phyloP scores from a whole-genome alignment of 116 monocot species.

The Phalaenopsis hybrid region DNA sequence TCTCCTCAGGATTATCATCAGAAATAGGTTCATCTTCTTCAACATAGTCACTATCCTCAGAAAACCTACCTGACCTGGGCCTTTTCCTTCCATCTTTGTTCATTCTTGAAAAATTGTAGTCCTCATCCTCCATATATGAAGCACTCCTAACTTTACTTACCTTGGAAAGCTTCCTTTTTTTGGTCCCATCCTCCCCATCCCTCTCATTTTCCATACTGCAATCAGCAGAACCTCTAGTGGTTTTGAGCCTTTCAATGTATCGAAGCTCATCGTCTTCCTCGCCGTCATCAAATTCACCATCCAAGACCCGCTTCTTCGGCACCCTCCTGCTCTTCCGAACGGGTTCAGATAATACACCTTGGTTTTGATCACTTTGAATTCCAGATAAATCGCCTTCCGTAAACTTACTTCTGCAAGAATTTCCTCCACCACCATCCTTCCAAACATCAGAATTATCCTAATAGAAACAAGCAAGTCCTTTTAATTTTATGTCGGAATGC shows the following conservation, averaged over 20 bases:
- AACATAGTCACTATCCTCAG: conserved; percentile 16
- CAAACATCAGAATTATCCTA: conserved; percentile 41
- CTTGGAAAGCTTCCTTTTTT: conserved; percentile 23
- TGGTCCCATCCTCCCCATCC: conserved; percentile 20
- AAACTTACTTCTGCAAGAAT: conserved; percentile 7
- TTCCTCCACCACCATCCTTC: conserved; percentile 26
- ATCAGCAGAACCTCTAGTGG: conserved; percentile 19
- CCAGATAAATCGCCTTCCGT: conserved; percentile 6
- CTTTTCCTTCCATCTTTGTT: conserved; percentile 19
- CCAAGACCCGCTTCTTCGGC: conserved; percentile 51
- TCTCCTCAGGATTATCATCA: conserved; percentile 15
- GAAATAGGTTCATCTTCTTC: conserved; percentile 19
- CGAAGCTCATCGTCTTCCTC: conserved; percentile 49
- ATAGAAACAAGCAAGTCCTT: not conserved
- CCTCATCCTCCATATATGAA: conserved; percentile 41
- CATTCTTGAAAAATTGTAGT: conserved; percentile 24
- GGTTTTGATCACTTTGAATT: conserved; percentile 27
- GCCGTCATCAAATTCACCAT: conserved; percentile 45
- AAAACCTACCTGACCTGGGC: conserved; percentile 4
- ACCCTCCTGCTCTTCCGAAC: conserved; percentile 72
- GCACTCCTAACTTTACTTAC: conserved; percentile 17
- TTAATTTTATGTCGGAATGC: not conserved
- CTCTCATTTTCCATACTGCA: conserved; percentile 18
- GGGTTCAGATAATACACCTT: conserved; percentile 23
- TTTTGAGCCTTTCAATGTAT: conserved; percentile 46